Base-by-base conservation (phyloP, 176 grass and related monocot genomes). In the Musa troglodytarum region DNA sequence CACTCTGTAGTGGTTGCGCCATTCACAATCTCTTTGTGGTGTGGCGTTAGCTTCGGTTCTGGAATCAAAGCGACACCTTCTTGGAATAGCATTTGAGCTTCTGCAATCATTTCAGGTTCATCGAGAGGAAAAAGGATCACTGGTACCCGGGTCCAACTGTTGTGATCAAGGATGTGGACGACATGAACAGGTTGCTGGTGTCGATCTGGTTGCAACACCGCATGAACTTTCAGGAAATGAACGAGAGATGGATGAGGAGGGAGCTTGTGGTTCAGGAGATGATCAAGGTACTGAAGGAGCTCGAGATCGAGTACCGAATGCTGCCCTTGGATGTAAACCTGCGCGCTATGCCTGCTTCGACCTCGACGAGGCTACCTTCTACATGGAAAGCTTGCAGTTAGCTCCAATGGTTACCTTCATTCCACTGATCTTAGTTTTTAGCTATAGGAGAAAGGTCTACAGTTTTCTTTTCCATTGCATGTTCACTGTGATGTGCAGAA, bases 171-270 rank as follows among this genome's bases (percentile, higher is more conserved):
- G 94, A 93, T 25, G 88, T 98, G 6, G 90, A 91, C 13, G 86
- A 91, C 53, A 87, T 80, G 23, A 93, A 98, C 82, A 90, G 85
- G 21, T 67, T 98, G 16, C 87, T 75, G 49, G 55, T 82, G 53
- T 91, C 94, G 21, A 93, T 98, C 70, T 98, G 90, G 90, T 83
- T 86, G 80, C 79, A 84, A 50, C 94, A 98, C 54, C 87, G 87
- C 1, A 98, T 98, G 76, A 98, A 98, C 82, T 93, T 86, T 53
- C 94, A 98, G 10, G 75, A 98, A 69, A 93, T 93, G 82, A 84
- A 78, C 10, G 34, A 84, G 84, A 85, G 90, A 67, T 98, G 84
- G 63, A 63, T 76, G 71, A 90, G 94, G 72, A 89, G 94, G 78
- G 94, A 98, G 81, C 84, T 91, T 10, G 53, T 93, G 29, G 80